These are phyloP conservation scores for Acanthamoeba royreba DNA, from an alignment of 208 protist genomes.

Conservation along the genomic window DNA sequence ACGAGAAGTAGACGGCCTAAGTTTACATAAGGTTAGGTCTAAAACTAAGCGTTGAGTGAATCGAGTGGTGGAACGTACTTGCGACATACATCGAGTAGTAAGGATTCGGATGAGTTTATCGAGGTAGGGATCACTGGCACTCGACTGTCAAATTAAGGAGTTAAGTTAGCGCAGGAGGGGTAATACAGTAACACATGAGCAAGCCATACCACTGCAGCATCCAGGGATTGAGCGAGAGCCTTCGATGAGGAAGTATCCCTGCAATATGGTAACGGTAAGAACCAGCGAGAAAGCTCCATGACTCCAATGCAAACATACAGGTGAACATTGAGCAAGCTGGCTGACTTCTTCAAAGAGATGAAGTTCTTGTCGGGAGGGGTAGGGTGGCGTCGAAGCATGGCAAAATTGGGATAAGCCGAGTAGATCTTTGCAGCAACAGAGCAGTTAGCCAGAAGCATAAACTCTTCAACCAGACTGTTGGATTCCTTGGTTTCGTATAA, in stretches of 20 bases:
- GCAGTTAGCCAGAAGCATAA: conserved; percentile 83
- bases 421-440: conserved; percentile 74
- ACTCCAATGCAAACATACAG: background rate
- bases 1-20: conserved; percentile 43
- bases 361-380: conserved; percentile 55
- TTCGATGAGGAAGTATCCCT: conserved; percentile 52
- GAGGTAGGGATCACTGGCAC: conserved; percentile 70
- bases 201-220: conserved; percentile 34
- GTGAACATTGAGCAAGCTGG: background rate
- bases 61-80: conserved; percentile 1
- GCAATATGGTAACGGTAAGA: background rate
- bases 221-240: conserved; percentile 72
- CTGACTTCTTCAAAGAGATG: conserved; percentile 5
- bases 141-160: background rate
- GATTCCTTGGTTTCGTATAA: conserved; percentile 69
- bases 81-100: conserved; percentile 82
- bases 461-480: conserved; percentile 80
- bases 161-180: background rate
- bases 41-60: background rate
- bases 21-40: background rate
- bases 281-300: background rate
- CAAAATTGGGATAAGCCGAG: conserved; percentile 14
- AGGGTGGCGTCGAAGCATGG: conserved; percentile 68
- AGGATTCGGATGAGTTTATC: conserved; percentile 83
- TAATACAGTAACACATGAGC: background rate